Percentiles rank a stretch among this genome's conserved stretches.
Conservation (phyloP, 257 asterid species). For the Galeopsis tetrahit region DNA sequence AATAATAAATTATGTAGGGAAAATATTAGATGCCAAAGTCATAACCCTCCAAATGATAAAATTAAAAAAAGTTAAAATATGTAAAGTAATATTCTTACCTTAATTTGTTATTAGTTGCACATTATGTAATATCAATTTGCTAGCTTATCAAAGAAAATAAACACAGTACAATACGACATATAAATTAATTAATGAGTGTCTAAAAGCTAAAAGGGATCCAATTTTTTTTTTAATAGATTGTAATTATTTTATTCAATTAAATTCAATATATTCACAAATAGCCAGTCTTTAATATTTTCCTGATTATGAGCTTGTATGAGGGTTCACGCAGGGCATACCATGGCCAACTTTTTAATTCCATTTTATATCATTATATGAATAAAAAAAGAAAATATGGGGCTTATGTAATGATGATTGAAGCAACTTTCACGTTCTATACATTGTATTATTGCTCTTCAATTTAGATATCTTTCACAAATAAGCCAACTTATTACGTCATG, state of each 20-base stretch:
- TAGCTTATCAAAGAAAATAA: too few species aligned
- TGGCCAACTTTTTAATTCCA: constrained; percentile 32
- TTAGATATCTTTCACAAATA: constrained; percentile 24
- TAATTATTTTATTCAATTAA: neutral
- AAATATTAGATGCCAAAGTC: too few species aligned
- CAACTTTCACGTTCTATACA: constrained; percentile 43
- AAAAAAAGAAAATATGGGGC: constrained; percentile 20
- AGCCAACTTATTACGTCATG: constrained; percentile 34
- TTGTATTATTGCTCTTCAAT: constrained; percentile 39
- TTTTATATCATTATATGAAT: constrained; percentile 22
- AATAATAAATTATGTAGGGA: too few species aligned
- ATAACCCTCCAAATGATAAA: too few species aligned
- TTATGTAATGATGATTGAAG: constrained; percentile 41
- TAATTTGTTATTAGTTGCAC: too few species aligned
- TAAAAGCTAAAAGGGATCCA: neutral
- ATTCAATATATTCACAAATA: neutral
- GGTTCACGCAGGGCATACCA: constrained; percentile 50
- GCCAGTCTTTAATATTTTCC: constrained; percentile 10
- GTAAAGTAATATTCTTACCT: too few species aligned
- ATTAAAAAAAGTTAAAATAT: too few species aligned
- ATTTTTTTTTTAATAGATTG: neutral
- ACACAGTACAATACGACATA: too few species aligned
- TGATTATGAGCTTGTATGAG: constrained; percentile 28
- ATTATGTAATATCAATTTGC: too few species aligned
- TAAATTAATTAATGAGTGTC: neutral